A percentile compares a stretch with the other conserved stretches of the same genome.
These are phyloP conservation scores for Coelastrella sp. DNA, from an alignment of 139 green algal species.

Conservation along the genomic window DNA sequence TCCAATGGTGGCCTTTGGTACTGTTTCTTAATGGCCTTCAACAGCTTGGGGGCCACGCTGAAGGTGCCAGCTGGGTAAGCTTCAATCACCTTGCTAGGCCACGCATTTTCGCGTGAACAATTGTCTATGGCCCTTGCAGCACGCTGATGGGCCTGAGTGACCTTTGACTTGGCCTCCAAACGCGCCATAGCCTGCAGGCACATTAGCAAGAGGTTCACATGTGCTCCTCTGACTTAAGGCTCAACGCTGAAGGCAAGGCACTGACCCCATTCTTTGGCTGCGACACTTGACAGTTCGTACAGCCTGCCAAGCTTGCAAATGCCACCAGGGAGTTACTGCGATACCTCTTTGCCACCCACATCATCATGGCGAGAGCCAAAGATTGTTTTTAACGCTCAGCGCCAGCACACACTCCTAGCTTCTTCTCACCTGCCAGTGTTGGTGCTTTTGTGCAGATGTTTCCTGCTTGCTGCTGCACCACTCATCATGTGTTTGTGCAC, in stretches of 20 bases:
- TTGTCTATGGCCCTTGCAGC: constrained; percentile 22
- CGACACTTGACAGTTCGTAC: too few species aligned
- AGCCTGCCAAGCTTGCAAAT: too few species aligned
- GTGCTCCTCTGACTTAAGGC: too few species aligned
- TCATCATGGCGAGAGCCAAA: neutral
- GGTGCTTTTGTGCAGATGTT: neutral
- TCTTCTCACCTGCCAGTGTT: neutral
- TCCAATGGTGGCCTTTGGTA: neutral
- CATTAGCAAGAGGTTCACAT: too few species aligned
- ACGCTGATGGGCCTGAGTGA: neutral
- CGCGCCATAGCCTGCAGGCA: neutral
- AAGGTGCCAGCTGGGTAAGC: constrained; percentile 39
- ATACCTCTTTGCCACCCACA: too few species aligned
- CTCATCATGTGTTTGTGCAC: constrained; percentile 23
- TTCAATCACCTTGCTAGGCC: constrained; percentile 33
- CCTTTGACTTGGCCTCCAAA: neutral
- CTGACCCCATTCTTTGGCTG: too few species aligned
- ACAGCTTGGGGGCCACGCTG: neutral
- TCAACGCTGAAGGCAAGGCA: too few species aligned
- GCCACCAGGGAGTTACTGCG: too few species aligned
- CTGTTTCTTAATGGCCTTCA: neutral
- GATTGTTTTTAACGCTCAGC: too few species aligned
- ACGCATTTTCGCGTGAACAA: constrained; percentile 14
- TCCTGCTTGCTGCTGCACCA: constrained; percentile 22
- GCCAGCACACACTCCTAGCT: neutral